Conservation (phyloP, 75 land plant species). For the Cunninghamia lanceolata region DNA sequence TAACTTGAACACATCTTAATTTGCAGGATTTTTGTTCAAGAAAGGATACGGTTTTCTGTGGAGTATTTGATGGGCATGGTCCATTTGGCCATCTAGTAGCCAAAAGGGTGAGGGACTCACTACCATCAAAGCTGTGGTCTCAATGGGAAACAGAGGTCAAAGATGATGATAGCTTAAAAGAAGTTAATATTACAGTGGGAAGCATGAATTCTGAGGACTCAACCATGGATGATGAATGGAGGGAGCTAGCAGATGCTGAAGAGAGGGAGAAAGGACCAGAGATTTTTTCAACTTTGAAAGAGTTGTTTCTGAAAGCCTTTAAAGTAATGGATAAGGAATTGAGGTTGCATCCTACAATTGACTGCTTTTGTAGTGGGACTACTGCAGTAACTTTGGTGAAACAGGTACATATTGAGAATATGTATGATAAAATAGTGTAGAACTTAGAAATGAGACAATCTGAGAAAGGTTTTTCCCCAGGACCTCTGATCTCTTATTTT, state of each 20-base stretch:
- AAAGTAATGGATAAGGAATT: slow-evolving; percentile 88
- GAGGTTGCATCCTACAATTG: slow-evolving; percentile 73
- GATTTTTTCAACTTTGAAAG: slow-evolving; percentile 50
- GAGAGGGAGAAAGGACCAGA: slow-evolving; percentile 53
- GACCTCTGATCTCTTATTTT: not conserved
- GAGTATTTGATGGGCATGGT: slow-evolving; percentile 95
- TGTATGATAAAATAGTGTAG: not conserved
- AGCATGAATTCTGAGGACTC: slow-evolving; percentile 56
- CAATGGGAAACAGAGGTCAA: slow-evolving; percentile 36
- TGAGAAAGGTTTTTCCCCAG: not conserved
- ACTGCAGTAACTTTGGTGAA: slow-evolving; percentile 90
- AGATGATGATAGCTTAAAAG: slow-evolving; percentile 14
- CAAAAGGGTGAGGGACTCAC: slow-evolving; percentile 76
- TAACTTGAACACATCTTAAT: not conserved
- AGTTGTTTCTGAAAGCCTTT: slow-evolving; percentile 70
- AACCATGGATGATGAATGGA: slow-evolving; percentile 38
- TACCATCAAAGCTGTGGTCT: slow-evolving; percentile 60
- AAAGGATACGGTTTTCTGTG: slow-evolving; percentile 78
- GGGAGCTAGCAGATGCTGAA: slow-evolving; percentile 23
- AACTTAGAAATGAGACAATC: not conserved
- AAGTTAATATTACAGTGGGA: slow-evolving; percentile 11
- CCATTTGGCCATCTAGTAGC: slow-evolving; percentile 92
- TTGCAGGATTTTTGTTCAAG: slow-evolving; percentile 61
- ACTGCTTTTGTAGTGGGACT: slow-evolving; percentile 95
- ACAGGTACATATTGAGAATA: slow-evolving; percentile 55